These are phyloP conservation scores for Psilocybe subaeruginosa DNA, from an alignment of 768 basidiomycete genomes.

Conservation along the genomic window DNA sequence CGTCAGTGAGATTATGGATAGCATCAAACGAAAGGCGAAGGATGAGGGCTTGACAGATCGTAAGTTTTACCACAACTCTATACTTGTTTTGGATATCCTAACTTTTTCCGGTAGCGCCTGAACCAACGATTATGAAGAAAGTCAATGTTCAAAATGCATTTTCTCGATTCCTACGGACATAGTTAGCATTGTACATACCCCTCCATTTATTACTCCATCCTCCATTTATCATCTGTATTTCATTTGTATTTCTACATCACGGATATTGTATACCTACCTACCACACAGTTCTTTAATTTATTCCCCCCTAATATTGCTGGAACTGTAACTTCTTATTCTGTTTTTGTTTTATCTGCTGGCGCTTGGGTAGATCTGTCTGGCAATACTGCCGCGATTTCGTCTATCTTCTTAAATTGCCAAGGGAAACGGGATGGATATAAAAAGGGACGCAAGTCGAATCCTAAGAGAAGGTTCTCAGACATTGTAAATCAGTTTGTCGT, in stretches of 20 bases:
- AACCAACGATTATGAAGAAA: constrained; percentile 93
- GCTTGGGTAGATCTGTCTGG: constrained; percentile 65
- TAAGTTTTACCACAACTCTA: constrained; percentile 40
- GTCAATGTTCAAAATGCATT: constrained; percentile 76
- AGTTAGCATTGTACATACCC: constrained; percentile 12
- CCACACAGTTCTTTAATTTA: constrained; percentile 20
- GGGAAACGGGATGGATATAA: constrained; percentile 93
- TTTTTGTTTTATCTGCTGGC: constrained; percentile 46
- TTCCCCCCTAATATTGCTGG: constrained; percentile 5
- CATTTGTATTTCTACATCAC: constrained; percentile 23
- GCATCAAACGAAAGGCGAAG: constrained; percentile 88
- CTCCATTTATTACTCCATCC: constrained; percentile 3
- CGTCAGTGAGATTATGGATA: constrained; percentile 91
- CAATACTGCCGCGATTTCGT: constrained; percentile 75
- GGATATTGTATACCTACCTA: constrained; percentile 18
- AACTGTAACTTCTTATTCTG: constrained; percentile 34
- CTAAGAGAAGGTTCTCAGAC: constrained; percentile 41
- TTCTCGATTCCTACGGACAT: constrained; percentile 72
- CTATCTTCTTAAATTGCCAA: constrained; percentile 97
- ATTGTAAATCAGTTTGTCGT: neutral
- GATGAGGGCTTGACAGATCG: constrained; percentile 85
- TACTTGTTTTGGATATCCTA: neutral
- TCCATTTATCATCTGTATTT: constrained; percentile 21
- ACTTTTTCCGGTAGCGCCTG: constrained; percentile 52
- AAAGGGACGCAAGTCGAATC: constrained; percentile 96